Base-by-base conservation (phyloP, 495 filamentous ascomycete species). In the Xylaria castorea region DNA sequence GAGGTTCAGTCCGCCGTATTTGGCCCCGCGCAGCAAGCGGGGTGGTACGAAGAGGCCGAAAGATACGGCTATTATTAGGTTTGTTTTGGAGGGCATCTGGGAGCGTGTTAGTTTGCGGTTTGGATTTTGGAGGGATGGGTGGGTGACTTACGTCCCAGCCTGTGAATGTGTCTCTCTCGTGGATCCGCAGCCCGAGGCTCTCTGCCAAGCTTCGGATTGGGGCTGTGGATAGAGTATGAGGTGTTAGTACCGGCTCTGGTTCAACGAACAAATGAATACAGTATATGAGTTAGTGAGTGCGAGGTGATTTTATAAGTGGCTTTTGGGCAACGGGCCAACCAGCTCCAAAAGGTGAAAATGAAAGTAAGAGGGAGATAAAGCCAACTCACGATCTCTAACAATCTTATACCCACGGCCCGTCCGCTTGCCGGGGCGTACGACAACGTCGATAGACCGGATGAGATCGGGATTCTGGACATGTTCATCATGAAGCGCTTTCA, bases 11-110 rank as follows among this genome's bases (percentile, higher is more conserved):
- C 96, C 96, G 71, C 95, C 94, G 82, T 95, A 97, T 69, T 87
- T 86, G 20, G 92, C 87, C 6, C 75, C 80, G 34, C 83, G 85
- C 53, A 98, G 85, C 20, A 97, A 87, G 4, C 92, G 86, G 6
- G 89, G 88, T 1, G 96, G 97, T 12, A 99, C 89, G 63, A 97
- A 91, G 20, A 97, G 87, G 4, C 96, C 96, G 80, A 98, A 99
- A 8, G 96, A 98, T n/a, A 98, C 97, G 30, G 94, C 94, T 44
- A 98, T 87, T 70, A 99, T 91, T 55, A 99, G 85, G 78, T 98
- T 94, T 72, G 92, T 90, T 25, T 86, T 79, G 18, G 81, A 73
- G 9, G 92, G 92, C 61, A 89, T 88, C 89, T 93, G 34, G 9
- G 60, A 44, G 22, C 50, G n/a, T 48, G 63, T 67, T 68, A 40